These are phyloP conservation scores for Myrica gale DNA, from an alignment of 306 rosid genomes.

Conservation along the genomic window DNA sequence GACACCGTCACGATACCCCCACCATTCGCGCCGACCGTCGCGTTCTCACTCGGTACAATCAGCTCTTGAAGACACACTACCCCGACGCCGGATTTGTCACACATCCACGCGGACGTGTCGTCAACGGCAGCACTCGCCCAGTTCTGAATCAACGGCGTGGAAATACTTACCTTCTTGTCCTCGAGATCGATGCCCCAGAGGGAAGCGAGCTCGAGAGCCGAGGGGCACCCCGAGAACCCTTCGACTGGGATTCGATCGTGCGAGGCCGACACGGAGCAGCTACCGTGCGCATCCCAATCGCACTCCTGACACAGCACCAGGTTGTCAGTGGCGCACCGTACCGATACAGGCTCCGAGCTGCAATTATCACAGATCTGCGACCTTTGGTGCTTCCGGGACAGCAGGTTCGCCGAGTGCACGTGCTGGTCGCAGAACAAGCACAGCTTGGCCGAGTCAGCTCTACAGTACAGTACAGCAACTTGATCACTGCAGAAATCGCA, in stretches of 20 bases:
- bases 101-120: conserved; percentile 20
- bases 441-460: conserved; percentile 73
- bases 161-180: conserved; percentile 12
- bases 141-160: conserved; percentile 15
- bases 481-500: conserved; percentile 62
- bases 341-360: conserved; percentile 44
- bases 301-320: conserved; percentile 63
- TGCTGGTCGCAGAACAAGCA: conserved; percentile 67
- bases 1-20: background rate
- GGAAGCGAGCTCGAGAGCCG: conserved; percentile 51
- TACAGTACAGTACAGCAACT: conserved; percentile 55
- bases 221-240: conserved; percentile 62
- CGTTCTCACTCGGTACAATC: conserved; percentile 45
- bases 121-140: conserved; percentile 23
- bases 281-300: conserved; percentile 59
- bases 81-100: conserved; percentile 10
- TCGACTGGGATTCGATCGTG: conserved; percentile 47
- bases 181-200: conserved; percentile 51
- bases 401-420: conserved; percentile 63
- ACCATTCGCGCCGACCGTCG: conserved; percentile 2
- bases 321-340: conserved; percentile 60
- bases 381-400: conserved; percentile 57
- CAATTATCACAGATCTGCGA: conserved; percentile 74
- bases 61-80: conserved; percentile 36
- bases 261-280: conserved; percentile 40